Percentiles rank a stretch among this genome's conserved stretches.
Evolutionary conservation across 1,284 basidiomycete species (phyloP).

Genomic region (Sporisorium scitamineum): DNA sequence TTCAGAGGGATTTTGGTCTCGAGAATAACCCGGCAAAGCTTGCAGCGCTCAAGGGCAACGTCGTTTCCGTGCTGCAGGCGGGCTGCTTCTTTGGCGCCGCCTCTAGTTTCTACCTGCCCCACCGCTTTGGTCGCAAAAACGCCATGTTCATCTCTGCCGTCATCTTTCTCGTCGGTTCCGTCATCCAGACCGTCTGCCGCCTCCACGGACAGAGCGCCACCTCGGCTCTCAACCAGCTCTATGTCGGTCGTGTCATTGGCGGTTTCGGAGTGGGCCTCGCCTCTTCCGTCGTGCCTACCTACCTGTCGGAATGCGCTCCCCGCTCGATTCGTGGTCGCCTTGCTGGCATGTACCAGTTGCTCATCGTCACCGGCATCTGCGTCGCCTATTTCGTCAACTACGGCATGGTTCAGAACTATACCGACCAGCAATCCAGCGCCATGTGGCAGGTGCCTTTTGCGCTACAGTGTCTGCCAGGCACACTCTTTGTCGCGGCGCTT

Average conservation of each 20-base stretch:
- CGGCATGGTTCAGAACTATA: constrained; percentile 38
- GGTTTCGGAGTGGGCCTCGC: constrained; percentile 49
- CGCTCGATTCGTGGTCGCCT: constrained; percentile 68
- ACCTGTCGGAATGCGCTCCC: constrained; percentile 64
- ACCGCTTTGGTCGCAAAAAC: constrained; percentile 57
- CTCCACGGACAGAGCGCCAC: constrained; percentile 47
- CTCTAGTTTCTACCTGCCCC: constrained; percentile 58
- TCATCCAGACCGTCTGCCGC: constrained; percentile 59
- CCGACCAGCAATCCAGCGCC: constrained; percentile 30
- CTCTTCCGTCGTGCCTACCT: constrained; percentile 63
- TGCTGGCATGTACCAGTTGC: constrained; percentile 71
- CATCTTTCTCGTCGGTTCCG: constrained; percentile 62
- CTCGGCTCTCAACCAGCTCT: constrained; percentile 57
- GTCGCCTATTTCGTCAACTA: constrained; percentile 51
- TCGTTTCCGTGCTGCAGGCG: constrained; percentile 61
- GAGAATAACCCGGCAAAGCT: constrained; percentile 22
- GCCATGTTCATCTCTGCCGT: constrained; percentile 58
- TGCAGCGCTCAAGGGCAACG: constrained; percentile 59
- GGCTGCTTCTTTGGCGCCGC: constrained; percentile 66
- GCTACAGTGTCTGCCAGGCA: constrained; percentile 64
- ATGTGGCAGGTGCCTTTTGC: constrained; percentile 66
- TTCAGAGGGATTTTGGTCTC: constrained; percentile 46
- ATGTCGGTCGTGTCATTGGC: constrained; percentile 57
- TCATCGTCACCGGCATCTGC: constrained; percentile 63
- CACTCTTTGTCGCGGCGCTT: constrained; percentile 56